A percentile compares a stretch with the other conserved stretches of the same genome.
phyloP scores from a whole-genome alignment of 2,329 filamentous ascomycete genomes.

The Apiospora rasikravindrae region DNA sequence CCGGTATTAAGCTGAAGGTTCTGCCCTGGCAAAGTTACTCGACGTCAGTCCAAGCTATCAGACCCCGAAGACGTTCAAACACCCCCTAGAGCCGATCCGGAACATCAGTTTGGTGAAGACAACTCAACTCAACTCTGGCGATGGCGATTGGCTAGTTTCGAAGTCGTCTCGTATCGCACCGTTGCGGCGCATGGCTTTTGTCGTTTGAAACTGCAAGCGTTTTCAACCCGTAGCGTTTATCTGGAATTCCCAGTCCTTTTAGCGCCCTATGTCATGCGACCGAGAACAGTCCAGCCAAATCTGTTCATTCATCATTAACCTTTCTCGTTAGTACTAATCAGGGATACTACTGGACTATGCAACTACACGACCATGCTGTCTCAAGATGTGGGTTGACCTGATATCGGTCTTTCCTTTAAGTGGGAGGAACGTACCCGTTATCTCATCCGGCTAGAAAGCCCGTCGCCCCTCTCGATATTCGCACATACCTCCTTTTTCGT shows the following conservation, averaged over 20 bases:
- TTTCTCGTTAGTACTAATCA: background rate
- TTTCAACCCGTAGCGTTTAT: background rate
- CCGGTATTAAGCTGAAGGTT: background rate
- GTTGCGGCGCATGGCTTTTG: background rate
- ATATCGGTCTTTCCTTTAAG: too few relatives aligned
- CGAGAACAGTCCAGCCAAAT: too few relatives aligned
- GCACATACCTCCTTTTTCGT: constrained; percentile 23
- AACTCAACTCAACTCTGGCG: background rate
- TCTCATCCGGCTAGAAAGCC: background rate
- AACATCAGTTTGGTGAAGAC: background rate
- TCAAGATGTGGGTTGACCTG: too few relatives aligned
- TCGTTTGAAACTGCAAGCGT: background rate
- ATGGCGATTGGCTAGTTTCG: background rate
- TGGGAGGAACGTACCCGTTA: background rate
- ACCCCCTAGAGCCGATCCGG: background rate
- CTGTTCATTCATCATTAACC: too few relatives aligned
- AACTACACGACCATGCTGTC: too few relatives aligned
- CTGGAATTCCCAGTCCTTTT: background rate
- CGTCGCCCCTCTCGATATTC: background rate
- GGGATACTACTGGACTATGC: too few relatives aligned
- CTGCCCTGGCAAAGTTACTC: background rate
- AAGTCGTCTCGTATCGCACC: background rate
- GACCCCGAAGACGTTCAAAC: background rate
- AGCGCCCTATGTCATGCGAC: too few relatives aligned
- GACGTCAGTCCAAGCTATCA: background rate